phyloP scores from a whole-genome alignment of 495 filamentous ascomycete genomes.

The Staphylotrichum longicolle region DNA sequence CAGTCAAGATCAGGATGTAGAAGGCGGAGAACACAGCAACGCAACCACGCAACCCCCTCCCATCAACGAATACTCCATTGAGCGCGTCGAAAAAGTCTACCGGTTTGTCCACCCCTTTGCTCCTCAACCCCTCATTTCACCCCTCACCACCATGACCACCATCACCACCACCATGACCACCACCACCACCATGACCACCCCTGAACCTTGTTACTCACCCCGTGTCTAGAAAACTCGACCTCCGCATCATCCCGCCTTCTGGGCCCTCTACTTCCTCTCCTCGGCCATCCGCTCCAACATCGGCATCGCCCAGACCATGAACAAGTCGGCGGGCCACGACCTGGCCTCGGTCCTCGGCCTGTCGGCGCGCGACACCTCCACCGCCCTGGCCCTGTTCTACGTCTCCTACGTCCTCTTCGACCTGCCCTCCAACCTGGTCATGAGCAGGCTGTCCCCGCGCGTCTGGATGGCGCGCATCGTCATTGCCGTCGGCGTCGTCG shows the following conservation, averaged over 20 bases:
- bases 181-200: no score
- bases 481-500: constrained; percentile 77
- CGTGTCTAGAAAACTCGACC: constrained; percentile 66
- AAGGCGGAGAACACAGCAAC: constrained; percentile 12
- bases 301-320: constrained; percentile 89
- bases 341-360: constrained; percentile 64
- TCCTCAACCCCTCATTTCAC: background rate
- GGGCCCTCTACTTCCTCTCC: constrained; percentile 90
- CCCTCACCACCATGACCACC: no score
- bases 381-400: constrained; percentile 82
- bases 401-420: constrained; percentile 89
- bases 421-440: constrained; percentile 83
- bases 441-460: constrained; percentile 79
- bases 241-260: constrained; percentile 85
- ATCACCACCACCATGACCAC: no score
- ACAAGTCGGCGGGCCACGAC: constrained; percentile 62
- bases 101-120: constrained; percentile 41
- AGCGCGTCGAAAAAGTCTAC: constrained; percentile 62
- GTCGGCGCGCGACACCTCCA: constrained; percentile 71
- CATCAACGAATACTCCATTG: constrained; percentile 46
- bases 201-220: background rate
- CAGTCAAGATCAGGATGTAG: constrained; percentile 16
- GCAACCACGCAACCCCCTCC: background rate
- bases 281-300: constrained; percentile 90
- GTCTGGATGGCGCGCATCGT: constrained; percentile 95